phyloP scores from a whole-genome alignment of 2,329 filamentous ascomycete species.

The Blumeria graminis region DNA sequence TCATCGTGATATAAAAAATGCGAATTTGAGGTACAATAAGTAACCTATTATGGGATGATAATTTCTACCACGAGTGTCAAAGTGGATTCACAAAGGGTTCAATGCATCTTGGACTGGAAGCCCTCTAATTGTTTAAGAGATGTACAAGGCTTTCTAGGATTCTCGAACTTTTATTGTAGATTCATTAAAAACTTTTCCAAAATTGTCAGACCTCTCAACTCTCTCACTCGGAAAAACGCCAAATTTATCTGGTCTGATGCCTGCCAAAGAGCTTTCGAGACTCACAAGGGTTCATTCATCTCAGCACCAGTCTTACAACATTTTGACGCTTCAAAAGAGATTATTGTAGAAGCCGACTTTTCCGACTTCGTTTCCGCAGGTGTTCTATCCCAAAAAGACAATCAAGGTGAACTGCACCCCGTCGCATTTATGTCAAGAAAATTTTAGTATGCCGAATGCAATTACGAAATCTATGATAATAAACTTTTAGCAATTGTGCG shows the following conservation, averaged over 20 bases:
- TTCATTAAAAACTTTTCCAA: background rate
- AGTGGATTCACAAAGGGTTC: background rate
- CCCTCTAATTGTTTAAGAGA: background rate
- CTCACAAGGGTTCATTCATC: background rate
- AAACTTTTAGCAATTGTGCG: too few species aligned
- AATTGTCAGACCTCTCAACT: background rate
- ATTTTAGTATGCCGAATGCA: too few species aligned
- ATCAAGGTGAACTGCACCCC: too few species aligned
- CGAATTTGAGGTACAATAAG: background rate
- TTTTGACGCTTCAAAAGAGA: background rate
- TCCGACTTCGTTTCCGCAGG: background rate
- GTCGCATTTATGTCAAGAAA: too few species aligned
- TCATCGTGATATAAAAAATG: background rate
- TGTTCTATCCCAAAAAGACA: background rate
- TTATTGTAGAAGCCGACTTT: background rate
- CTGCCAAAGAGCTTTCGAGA: background rate
- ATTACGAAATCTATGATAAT: too few species aligned
- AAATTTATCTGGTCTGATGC: background rate
- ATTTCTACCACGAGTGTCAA: background rate
- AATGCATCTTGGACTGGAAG: background rate
- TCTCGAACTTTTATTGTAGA: background rate
- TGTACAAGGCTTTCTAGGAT: background rate
- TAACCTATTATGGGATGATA: background rate
- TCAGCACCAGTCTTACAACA: background rate
- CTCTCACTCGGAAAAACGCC: background rate